These are phyloP conservation scores for Brettanomyces bruxellensis DNA, from an alignment of 805 yeast genomes.

Conservation along the genomic window DNA sequence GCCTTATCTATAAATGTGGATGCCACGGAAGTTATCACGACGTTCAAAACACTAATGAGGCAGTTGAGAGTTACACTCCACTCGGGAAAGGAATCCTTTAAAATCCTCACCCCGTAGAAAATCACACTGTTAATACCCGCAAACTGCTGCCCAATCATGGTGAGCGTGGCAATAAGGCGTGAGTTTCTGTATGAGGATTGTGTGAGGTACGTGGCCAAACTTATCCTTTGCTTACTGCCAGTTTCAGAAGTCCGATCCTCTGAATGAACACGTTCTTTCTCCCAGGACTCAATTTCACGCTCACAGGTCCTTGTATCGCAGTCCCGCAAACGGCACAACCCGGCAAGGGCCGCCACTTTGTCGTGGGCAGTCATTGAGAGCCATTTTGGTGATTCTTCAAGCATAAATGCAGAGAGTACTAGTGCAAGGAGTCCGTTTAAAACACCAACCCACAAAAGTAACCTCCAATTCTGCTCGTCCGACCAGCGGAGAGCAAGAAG, in stretches of 20 bases:
- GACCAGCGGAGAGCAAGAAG: constrained; percentile 62
- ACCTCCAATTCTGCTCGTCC: constrained; percentile 62
- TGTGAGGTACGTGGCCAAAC: constrained; percentile 38
- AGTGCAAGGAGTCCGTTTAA: constrained; percentile 43
- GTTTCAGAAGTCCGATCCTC: constrained; percentile 16
- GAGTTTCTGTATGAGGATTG: constrained; percentile 47
- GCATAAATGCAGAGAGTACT: constrained; percentile 29
- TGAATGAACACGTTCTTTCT: constrained; percentile 17
- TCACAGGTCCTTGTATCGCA: constrained; percentile 8
- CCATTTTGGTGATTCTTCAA: constrained; percentile 85
- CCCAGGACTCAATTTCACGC: constrained; percentile 23
- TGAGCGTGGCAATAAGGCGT: constrained; percentile 55
- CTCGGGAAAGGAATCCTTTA: constrained; percentile 63
- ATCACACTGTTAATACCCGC: constrained; percentile 90
- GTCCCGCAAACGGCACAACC: constrained; percentile 30
- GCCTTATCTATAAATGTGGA: constrained; percentile 66
- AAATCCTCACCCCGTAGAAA: constrained; percentile 84
- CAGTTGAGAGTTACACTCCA: constrained; percentile 68
- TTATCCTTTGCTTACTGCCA: constrained; percentile 11
- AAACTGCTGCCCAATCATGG: constrained; percentile 81
- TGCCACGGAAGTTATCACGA: constrained; percentile 61
- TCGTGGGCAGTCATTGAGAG: constrained; percentile 38
- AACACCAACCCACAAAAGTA: constrained; percentile 53
- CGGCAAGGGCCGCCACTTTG: constrained; percentile 12
- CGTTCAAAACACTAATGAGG: constrained; percentile 65